These are phyloP conservation scores for Incumbomyces delicatus DNA, from an alignment of 2,329 filamentous ascomycete genomes.

Conservation along the genomic window DNA sequence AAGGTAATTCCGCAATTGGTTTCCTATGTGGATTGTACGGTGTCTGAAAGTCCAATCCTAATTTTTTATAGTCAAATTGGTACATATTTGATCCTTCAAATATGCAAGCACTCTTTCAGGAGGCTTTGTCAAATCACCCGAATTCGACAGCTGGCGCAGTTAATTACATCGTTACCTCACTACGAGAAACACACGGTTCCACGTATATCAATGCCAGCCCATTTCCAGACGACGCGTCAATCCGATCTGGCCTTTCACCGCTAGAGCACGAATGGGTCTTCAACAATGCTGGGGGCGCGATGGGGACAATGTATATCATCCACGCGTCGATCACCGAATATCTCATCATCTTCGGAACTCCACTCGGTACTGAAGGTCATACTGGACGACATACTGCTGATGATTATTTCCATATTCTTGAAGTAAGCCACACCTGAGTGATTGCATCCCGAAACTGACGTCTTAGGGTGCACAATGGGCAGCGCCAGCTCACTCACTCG, in stretches of 20 bases:
- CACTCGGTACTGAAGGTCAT: conserved; percentile 79
- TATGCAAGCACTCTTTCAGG: conserved; percentile 18
- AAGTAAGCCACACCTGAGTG: conserved; percentile 14
- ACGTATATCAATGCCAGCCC: conserved; percentile 11
- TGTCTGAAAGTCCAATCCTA: too few species aligned
- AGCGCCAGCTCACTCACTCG: conserved; percentile 59
- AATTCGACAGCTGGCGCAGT: conserved; percentile 50
- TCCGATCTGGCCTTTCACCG: conserved; percentile 8
- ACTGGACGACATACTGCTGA: conserved; percentile 80
- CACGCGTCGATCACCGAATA: conserved; percentile 82
- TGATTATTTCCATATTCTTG: conserved; percentile 89
- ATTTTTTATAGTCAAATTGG: conserved; percentile 6
- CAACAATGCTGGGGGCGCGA: conserved; percentile 76
- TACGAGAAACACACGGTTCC: conserved; percentile 31
- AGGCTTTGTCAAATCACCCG: conserved; percentile 12
- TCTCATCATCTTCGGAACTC: conserved; percentile 77
- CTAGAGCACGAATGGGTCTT: conserved; percentile 64
- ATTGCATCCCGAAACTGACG: background rate
- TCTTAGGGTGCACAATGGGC: conserved; percentile 58
- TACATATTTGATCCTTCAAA: conserved; percentile 20
- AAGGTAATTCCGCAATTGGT: background rate
- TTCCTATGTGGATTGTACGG: background rate
- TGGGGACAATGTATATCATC: conserved; percentile 78
- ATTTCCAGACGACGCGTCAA: conserved; percentile 6
- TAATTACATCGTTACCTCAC: conserved; percentile 54